Evolutionary conservation across 75 land plant genomes (phyloP).

Genomic region (Selaginella tamariscina): DNA sequence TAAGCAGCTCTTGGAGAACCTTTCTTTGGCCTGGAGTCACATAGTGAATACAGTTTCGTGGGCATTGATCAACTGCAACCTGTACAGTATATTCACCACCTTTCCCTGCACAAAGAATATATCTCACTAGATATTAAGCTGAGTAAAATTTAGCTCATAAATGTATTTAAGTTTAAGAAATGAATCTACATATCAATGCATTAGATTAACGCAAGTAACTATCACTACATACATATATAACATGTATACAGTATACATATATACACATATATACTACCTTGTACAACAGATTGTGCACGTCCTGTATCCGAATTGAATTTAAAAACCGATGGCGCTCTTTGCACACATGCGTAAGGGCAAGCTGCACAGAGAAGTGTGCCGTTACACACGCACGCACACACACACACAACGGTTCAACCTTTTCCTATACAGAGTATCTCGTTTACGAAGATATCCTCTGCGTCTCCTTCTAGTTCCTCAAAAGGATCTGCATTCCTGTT

Average conservation of each 20-base stretch:
- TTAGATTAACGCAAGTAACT: neutral
- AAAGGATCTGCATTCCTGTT: conserved; percentile 75
- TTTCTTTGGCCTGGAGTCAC: conserved; percentile 78
- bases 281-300: conserved; percentile 61
- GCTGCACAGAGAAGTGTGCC: conserved; percentile 28
- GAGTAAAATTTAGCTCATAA: conserved; percentile 1
- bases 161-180: conserved; percentile 3
- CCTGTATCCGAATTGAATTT: conserved; percentile 44
- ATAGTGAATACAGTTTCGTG: conserved; percentile 81
- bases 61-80: conserved; percentile 92
- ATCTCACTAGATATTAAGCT: neutral
- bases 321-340: conserved; percentile 69
- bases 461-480: conserved; percentile 89
- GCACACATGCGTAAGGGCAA: conserved; percentile 84
- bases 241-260: neutral
- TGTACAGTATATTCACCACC: conserved; percentile 72
- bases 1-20: conserved; percentile 57
- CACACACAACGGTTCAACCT: conserved; percentile 35
- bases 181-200: neutral
- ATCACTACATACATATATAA: neutral
- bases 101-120: conserved; percentile 31
- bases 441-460: conserved; percentile 74
- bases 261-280: conserved; percentile 31
- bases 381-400: neutral
- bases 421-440: conserved; percentile 70